Conservation (phyloP, 2,329 filamentous ascomycete species). For the Diaporthe ampelina region DNA sequence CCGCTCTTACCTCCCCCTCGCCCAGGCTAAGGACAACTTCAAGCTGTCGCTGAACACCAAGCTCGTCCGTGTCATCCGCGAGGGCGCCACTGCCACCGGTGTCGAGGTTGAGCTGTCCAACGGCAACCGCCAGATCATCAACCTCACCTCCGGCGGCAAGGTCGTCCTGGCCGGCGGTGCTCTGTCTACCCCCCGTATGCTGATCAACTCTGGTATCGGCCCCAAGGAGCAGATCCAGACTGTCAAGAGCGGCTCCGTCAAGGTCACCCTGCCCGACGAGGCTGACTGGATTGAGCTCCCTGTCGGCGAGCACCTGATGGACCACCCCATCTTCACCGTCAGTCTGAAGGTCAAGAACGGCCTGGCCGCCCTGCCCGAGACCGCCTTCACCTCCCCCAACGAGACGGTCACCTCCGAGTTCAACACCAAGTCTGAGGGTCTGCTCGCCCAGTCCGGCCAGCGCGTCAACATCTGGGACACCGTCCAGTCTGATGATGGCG, state of each 20-base stretch:
- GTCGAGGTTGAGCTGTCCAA: slow-evolving; percentile 45
- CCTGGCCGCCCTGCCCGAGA: slow-evolving; percentile 35
- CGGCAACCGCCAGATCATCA: slow-evolving; percentile 45
- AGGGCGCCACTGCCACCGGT: slow-evolving; percentile 44
- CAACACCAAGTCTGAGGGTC: slow-evolving; percentile 51
- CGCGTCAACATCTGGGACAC: slow-evolving; percentile 63
- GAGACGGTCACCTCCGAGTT: slow-evolving; percentile 52
- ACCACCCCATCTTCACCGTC: slow-evolving; percentile 47
- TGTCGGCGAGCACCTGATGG: slow-evolving; percentile 44
- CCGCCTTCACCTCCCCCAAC: slow-evolving; percentile 49
- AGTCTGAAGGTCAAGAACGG: slow-evolving; percentile 48
- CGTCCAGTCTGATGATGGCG: slow-evolving; percentile 57
- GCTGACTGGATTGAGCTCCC: slow-evolving; percentile 48
- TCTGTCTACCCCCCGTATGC: slow-evolving; percentile 45
- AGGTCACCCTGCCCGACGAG: slow-evolving; percentile 44
- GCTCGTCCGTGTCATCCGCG: slow-evolving; percentile 45
- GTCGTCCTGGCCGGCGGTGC: slow-evolving; percentile 46
- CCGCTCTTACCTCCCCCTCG: slow-evolving; percentile 46
- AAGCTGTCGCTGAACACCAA: slow-evolving; percentile 46
- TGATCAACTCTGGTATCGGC: slow-evolving; percentile 42
- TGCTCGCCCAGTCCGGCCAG: slow-evolving; percentile 61
- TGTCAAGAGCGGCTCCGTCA: slow-evolving; percentile 40
- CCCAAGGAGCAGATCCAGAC: slow-evolving; percentile 43
- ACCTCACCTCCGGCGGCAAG: slow-evolving; percentile 44
- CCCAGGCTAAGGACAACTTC: slow-evolving; percentile 45